Base-by-base conservation (phyloP, 306 rosid species). In the Sesbania bispinosa region DNA sequence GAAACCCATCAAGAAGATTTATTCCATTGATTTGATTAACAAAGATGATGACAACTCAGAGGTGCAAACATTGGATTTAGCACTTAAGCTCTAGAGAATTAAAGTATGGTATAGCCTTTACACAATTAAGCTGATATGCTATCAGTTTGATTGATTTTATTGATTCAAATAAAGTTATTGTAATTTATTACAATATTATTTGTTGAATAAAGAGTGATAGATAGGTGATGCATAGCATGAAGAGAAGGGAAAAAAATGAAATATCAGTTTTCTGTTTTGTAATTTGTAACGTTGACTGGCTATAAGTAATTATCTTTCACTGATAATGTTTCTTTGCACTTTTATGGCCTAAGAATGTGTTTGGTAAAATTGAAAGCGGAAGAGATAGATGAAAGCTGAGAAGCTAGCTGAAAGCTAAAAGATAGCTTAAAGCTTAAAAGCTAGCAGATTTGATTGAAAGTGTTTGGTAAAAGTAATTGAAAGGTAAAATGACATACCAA, bases 81-180 rank as follows among this genome's bases (percentile, higher is more conserved):
- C 75, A 10, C 70, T 88, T 65, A 87, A 73, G 74, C 88, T 89
- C 10, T 88, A 73, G 62, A 75, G 62, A 43, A 52, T 14, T 21
- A 6, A 27, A 21, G 27, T 4, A 10, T 36, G 18, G 36, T 33
- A 5, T 13, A 46, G 7, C 15, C 21, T 52, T 69, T 21, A 3
- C 9, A 36, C 32, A 2, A 2, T 67, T 27, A 19, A 27, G 58
- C 4, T 19, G 51, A n/a, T 77, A 52, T 16, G 7, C 16, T 60
- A 58, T 47, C 4, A n/a, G n/a, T n/a, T n/a, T n/a, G n/a, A n/a
- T n/a, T n/a, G 59, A 2, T 46, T 55, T 64, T 24, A 2, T 55
- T 27, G 1, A 33, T 21, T 66, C 4, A 42, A 64, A 33, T 54
- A 15, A n/a, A 46, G n/a, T n/a, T n/a, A n/a, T n/a, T n/a, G n/a